Evolutionary conservation across 805 yeast species (phyloP).

Genomic region (Kuraishia cidri): DNA sequence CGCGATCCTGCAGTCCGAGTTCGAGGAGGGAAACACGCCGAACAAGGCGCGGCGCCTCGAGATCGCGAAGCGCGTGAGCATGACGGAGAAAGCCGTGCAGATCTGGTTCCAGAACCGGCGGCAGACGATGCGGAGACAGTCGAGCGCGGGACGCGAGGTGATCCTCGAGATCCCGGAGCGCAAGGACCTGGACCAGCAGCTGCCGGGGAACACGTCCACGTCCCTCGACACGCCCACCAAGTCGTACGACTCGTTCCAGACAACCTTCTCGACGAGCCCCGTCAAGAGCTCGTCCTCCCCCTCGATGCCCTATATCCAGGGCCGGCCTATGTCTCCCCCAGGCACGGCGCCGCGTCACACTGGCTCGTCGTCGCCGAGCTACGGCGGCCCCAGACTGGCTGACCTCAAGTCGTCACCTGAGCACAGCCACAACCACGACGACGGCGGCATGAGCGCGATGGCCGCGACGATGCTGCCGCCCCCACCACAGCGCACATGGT

Average conservation of each 20-base stretch:
- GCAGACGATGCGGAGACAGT: constrained; percentile 61
- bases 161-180: constrained; percentile 15
- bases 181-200: constrained; percentile 15
- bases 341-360: constrained; percentile 2
- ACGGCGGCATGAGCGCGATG: constrained; percentile 4
- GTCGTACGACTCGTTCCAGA: not conserved
- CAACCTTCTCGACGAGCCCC: constrained; percentile 3
- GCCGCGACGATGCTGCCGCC: constrained; percentile 1
- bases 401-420: constrained; percentile 10
- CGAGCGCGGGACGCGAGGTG: constrained; percentile 18
- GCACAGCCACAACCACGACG: too few relatives aligned
- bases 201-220: constrained; percentile 1
- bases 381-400: constrained; percentile 2
- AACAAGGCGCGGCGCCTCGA: constrained; percentile 65
- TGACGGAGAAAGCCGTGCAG: constrained; percentile 98
- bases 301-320: not conserved
- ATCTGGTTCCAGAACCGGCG: constrained; percentile 98
- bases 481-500: constrained; percentile 7
- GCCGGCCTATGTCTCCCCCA: not conserved
- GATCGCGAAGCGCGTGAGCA: constrained; percentile 73
- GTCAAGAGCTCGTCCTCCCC: constrained; percentile 1
- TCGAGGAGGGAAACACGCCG: constrained; percentile 72
- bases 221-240: not conserved
- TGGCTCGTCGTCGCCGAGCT: not conserved
- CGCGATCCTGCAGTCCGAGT: constrained; percentile 72